Percentiles rank a stretch among this genome's conserved stretches.
phyloP scores from a whole-genome alignment of 768 basidiomycete genomes.

The Pholiota conissans region DNA sequence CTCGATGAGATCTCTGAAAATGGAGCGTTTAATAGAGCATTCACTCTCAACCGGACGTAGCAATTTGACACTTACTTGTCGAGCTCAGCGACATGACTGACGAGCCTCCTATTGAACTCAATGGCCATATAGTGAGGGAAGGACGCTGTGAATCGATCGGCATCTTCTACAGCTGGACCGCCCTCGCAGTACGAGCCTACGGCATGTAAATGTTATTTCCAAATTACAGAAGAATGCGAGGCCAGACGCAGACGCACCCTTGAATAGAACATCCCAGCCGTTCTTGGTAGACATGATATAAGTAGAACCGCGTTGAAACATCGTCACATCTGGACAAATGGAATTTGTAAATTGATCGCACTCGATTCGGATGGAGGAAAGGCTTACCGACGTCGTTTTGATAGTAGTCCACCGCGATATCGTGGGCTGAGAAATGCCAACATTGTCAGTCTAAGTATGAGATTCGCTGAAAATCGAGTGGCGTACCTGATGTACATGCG shows the following conservation, averaged over 20 bases:
- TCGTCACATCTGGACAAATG: conserved; percentile 13
- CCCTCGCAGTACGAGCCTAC: conserved; percentile 45
- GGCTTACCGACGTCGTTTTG: conserved; percentile 32
- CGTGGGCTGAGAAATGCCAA: conserved; percentile 29
- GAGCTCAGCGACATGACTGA: conserved; percentile 27
- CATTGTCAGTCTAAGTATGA: neutral
- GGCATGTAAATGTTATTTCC: too few relatives aligned
- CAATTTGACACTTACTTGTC: conserved; percentile 37
- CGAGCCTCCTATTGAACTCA: conserved; percentile 20
- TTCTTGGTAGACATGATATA: conserved; percentile 50
- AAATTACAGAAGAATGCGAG: neutral
- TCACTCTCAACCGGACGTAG: too few relatives aligned
- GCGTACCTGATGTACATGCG: conserved; percentile 57
- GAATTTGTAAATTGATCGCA: neutral
- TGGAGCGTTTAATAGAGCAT: neutral
- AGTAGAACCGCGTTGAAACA: conserved; percentile 35
- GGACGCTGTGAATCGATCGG: conserved; percentile 49
- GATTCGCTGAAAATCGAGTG: neutral
- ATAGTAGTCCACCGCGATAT: conserved; percentile 38
- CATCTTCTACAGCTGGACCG: conserved; percentile 48
- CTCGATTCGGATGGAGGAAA: neutral
- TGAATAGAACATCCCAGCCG: conserved; percentile 30
- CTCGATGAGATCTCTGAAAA: conserved; percentile 32
- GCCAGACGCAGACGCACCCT: conserved; percentile 13
- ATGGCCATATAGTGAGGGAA: conserved; percentile 37